Percentiles rank a stretch among this genome's conserved stretches.
Evolutionary conservation across 352 stramenopile species (phyloP).

Genomic region (Globisporangium uncinulatum): DNA sequence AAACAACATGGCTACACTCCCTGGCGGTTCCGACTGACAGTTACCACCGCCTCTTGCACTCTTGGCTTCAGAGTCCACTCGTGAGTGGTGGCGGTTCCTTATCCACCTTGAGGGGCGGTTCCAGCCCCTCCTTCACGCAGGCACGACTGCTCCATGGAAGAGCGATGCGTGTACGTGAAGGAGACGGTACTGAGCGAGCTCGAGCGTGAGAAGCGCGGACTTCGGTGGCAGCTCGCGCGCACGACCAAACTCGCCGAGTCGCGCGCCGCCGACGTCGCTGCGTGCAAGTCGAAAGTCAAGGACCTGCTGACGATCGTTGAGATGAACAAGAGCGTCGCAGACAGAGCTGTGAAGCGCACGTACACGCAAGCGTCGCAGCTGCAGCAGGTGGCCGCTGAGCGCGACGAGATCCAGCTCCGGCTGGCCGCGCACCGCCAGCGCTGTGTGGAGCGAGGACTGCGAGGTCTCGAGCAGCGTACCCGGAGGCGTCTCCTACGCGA

Average conservation of each 20-base stretch:
- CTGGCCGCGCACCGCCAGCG: constrained; percentile 19
- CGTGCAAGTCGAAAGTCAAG: constrained; percentile 43
- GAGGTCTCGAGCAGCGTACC: constrained; percentile 17
- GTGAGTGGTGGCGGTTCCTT: constrained; percentile 12
- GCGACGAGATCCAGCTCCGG: constrained; percentile 17
- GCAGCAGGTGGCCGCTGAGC: constrained; percentile 20
- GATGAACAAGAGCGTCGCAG: constrained; percentile 50
- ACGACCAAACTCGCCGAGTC: constrained; percentile 32
- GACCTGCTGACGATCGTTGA: constrained; percentile 64
- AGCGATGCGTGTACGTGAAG: constrained; percentile 42
- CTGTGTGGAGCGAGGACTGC: constrained; percentile 15
- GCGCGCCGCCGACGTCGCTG: constrained; percentile 23
- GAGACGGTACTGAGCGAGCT: constrained; percentile 41
- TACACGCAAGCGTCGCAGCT: constrained; percentile 27
- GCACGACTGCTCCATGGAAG: constrained; percentile 11
- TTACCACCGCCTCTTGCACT: constrained; percentile 12
- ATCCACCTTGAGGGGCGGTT: constrained; percentile 16
- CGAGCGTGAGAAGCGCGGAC: constrained; percentile 40
- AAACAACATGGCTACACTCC: constrained; percentile 1
- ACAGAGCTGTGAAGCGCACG: constrained; percentile 34
- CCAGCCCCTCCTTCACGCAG: constrained; percentile 25
- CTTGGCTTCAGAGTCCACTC: not conserved
- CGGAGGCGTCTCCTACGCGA: constrained; percentile 14
- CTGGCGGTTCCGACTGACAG: not conserved
- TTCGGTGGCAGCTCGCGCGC: constrained; percentile 49